Base-by-base conservation (phyloP, 2,329 filamentous ascomycete species). In the Colletotrichum gigasporum region DNA sequence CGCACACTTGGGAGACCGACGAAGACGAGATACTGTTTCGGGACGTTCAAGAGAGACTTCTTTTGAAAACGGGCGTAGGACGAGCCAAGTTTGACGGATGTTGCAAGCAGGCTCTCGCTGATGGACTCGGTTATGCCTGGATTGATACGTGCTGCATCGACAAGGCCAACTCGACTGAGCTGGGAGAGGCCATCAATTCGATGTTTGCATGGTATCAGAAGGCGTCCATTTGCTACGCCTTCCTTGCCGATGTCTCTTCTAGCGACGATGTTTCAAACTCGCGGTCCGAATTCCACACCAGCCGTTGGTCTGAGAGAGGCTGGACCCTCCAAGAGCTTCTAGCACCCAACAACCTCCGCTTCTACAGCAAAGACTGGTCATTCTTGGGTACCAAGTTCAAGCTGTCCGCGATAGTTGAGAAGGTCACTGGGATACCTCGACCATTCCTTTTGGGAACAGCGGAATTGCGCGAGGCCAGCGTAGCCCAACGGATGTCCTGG, bases 341-440 rank as follows among this genome's bases (percentile, higher is more conserved):
- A 3, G 72, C 72, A 0, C 71, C 71, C 0, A 55, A 24, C 5
- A 22, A 65, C 0, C 14, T 75, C 10, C 47, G 52, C 1, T 75
- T 73, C 35, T 73, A 65, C 22, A 66, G 54, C 30, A 37, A 26
- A 24, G 53, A 62, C 24, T 72, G 70, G 71, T 20, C 3, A 0
- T 30, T 0, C 1, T 20, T 70, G 5, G 69, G 69, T 10, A 66
- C 65, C 0, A 69, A 69, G 47, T 16, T 22, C 2, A 39, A 34
- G 3, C 45, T 65, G 10, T 41, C 65, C 52, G 16, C 67, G 67
- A 14, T 56, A 37, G 58, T 79, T 2, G 69, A 69, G 7, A 45
- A 60, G 7, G 69, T 75, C n/a, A 79, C 77, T 1, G 65, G 67
- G 0, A 76, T 79, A 10, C 65, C 67, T 0, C 57, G 41, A 10